Evolutionary conservation across 345 rosid species (phyloP), one percentile per base, ranked within the genome.

Genomic region (Cardamine occulta): DNA sequence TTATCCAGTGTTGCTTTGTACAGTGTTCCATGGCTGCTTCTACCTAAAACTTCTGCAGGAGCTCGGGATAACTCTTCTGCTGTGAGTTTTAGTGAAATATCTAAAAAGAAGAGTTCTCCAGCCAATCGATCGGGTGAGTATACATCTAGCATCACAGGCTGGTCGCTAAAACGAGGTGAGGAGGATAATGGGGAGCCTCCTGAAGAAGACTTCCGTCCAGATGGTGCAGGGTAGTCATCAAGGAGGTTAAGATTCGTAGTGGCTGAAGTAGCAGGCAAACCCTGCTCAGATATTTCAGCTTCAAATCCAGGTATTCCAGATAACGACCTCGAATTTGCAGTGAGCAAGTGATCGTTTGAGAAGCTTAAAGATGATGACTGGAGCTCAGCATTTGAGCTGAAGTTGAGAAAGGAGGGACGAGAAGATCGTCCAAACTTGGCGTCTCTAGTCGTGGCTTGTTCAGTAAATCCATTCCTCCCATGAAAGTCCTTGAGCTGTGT

Each of bases 21-120:
- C 1, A 91, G 80, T 56, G 98, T 94, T 71, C 97, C 97, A 78
- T 88, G 97, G 77, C 96, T 94, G 87, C 98, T 90, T 84, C 98
- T 86, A 31, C 98, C 97, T 40, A 94, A 93, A 84, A 94, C 97
- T 85, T 94, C 97, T 3, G 98, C 97, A n/a, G 97, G 97, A 79
- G 98, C 98, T 75, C 91, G 85, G 68, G 97, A 91, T 79, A 94
- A 78, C 74, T 94, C 96, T 82, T 94, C 98, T 19, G 91, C 93
- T 32, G 91, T 94, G 75, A 94, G 88, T 75, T 82, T 80, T 35
- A 90, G 78, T 2, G 96, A 91, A 68, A 87, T 56, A 73, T 91
- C 96, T 37, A 91, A 82, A 74, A 90, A 91, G 83, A 84, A 88
- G 54, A 94, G 82, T 72, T 94, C 97, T 65, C 98, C 98, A 59